These are phyloP conservation scores for Cladosporium sphaerospermum DNA, from an alignment of 2,329 filamentous ascomycete species.

Conservation along the genomic window DNA sequence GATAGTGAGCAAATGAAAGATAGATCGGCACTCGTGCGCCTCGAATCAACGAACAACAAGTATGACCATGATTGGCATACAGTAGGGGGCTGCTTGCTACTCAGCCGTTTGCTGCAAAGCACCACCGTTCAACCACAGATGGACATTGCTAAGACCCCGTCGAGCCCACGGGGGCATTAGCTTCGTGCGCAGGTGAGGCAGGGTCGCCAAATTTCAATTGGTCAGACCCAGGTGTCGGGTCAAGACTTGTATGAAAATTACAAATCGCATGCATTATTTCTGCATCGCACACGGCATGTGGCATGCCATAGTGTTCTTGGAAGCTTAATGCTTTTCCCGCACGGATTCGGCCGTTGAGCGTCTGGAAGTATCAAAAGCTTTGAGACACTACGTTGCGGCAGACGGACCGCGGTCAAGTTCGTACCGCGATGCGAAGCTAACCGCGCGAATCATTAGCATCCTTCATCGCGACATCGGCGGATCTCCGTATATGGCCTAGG, in stretches of 20 bases:
- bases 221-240: not conserved
- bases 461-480: not conserved
- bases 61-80: not conserved
- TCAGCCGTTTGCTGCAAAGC: not conserved
- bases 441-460: not conserved
- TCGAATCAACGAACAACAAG: not conserved
- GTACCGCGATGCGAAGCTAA: not conserved
- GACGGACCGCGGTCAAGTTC: not conserved
- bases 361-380: not conserved
- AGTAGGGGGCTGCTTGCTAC: not conserved
- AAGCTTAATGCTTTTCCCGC: not conserved
- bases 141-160: not conserved
- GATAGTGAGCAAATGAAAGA: not conserved
- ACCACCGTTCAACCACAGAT: not conserved
- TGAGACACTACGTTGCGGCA: not conserved
- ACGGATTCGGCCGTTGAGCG: not conserved
- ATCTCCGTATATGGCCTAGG: not conserved
- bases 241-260: not conserved
- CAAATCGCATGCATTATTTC: not conserved
- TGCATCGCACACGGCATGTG: not conserved
- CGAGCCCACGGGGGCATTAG: not conserved
- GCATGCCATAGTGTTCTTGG: not conserved
- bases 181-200: not conserved
- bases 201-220: not conserved
- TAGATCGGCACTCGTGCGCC: not conserved